These are phyloP conservation scores for Pseudocercospora eumusae DNA, from an alignment of 2,329 filamentous ascomycete genomes.

Conservation along the genomic window DNA sequence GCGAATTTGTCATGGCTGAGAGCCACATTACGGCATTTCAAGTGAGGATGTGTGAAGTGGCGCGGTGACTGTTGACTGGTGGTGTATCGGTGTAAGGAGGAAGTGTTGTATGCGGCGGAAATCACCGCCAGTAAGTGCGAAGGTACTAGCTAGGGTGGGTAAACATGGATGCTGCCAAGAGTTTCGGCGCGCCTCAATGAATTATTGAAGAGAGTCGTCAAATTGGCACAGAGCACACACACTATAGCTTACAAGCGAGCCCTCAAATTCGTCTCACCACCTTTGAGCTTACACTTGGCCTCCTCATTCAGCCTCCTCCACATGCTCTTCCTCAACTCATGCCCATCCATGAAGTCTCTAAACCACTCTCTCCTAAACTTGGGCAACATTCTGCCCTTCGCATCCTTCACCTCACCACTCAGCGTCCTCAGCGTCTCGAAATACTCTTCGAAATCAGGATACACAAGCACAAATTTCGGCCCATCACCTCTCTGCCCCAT, in stretches of 20 bases:
- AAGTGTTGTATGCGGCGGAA: no score
- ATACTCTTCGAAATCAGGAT: slow-evolving; percentile 65
- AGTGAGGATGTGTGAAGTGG: not conserved
- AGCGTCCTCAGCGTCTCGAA: slow-evolving; percentile 59
- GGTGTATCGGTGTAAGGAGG: no score
- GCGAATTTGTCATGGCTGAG: not conserved
- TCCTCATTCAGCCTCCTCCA: slow-evolving; percentile 18
- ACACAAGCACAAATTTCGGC: slow-evolving; percentile 57
- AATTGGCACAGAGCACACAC: no score
- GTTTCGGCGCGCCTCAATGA: not conserved
- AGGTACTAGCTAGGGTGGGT: no score
- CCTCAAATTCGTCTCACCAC: not conserved
- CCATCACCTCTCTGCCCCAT: slow-evolving; percentile 59
- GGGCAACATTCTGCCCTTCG: slow-evolving; percentile 2
- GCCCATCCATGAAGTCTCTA: slow-evolving; percentile 16
- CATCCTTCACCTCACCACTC: slow-evolving; percentile 43
- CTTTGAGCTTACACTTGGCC: not conserved
- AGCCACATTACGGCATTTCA: not conserved
- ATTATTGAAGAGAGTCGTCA: not conserved
- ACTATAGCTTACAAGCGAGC: slow-evolving; percentile 10
- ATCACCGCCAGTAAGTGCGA: no score
- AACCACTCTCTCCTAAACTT: slow-evolving; percentile 20
- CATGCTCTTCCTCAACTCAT: slow-evolving; percentile 19
- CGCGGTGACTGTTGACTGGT: no score
- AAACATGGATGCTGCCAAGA: not conserved